Percentiles rank a stretch among this genome's conserved stretches.
These are phyloP conservation scores for Pilasporangium apinafurcum DNA, from an alignment of 352 stramenopile species.

Conservation along the genomic window DNA sequence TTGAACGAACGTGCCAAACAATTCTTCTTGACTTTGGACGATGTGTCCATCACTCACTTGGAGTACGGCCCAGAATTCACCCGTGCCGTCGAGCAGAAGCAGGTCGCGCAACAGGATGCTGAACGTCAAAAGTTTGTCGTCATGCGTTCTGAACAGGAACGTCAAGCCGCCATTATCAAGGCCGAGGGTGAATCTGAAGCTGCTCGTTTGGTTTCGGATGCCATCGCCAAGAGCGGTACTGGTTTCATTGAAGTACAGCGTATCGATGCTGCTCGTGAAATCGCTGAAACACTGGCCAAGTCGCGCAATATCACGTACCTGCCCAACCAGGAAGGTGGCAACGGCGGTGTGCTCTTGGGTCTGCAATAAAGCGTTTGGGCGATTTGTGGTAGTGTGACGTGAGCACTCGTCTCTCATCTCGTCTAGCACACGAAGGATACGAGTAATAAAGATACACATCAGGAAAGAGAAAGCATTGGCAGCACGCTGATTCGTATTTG, in stretches of 20 bases:
- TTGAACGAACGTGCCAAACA: slow-evolving; percentile 94
- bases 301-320: slow-evolving; percentile 99
- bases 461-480: too few relatives aligned
- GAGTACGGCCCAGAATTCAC: slow-evolving; percentile 99
- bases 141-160: slow-evolving; percentile 98
- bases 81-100: slow-evolving; percentile 99
- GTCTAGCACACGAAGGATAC: too few relatives aligned
- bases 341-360: slow-evolving; percentile 80
- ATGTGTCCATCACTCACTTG: slow-evolving; percentile 99
- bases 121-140: slow-evolving; percentile 99
- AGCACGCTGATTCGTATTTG: too few relatives aligned
- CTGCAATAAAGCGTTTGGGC: slow-evolving; percentile 80
- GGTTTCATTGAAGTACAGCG: slow-evolving; percentile 99
- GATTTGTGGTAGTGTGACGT: too few relatives aligned
- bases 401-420: too few relatives aligned
- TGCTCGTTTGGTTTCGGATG: slow-evolving; percentile 96
- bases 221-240: slow-evolving; percentile 95
- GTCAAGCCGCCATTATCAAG: slow-evolving; percentile 87
- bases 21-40: slow-evolving; percentile 98
- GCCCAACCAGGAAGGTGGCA: slow-evolving; percentile 85
- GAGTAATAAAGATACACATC: too few relatives aligned
- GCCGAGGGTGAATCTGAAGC: slow-evolving; percentile 98
- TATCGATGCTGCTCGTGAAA: slow-evolving; percentile 99
- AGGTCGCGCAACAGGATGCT: slow-evolving; percentile 99
- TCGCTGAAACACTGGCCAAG: slow-evolving; percentile 96